Evolutionary conservation across 164 flowering plant species (phyloP), one percentile per base, ranked within the genome.

Genomic region (Pachysandra terminalis): DNA sequence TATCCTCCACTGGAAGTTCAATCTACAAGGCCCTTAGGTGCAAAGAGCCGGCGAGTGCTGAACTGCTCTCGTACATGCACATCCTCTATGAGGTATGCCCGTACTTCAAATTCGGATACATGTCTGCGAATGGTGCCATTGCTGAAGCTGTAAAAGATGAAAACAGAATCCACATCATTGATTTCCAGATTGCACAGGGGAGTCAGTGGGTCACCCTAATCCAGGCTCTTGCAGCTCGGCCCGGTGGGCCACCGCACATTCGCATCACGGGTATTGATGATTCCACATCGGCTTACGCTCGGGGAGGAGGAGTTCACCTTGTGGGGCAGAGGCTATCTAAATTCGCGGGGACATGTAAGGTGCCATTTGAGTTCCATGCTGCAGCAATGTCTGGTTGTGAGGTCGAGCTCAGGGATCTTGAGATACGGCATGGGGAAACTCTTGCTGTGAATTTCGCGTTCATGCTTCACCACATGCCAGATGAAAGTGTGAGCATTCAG

Each of bases 91-190:
- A 90, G 75, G 72, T 75, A 55, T 90, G 96, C 75, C 96, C 96
- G 8, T 88, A 87, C 68, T 90, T 88, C 83, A 90, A 90, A 73
- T 90, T 90, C 64, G 96, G 87, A 0, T 87, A 85, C 53, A 66
- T 88, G 84, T 88, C 96, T 5, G 93, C 93, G 28, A 90, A 90
- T 73, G 93, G 93, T 40, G 96, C 91, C 19, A 88, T 90, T 55
- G 92, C 87, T 23, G 96, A 90, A 64, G 96, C 93, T 22, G 61
- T 88, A 80, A 88, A 82, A 68, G 82, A 80, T 67, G 96, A 90
- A 74, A 76, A 68, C 56, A 65, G 67, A 27, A 71, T 90, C 59
- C 96, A 90, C 74, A 90, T 90, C 58, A 84, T 90, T 73, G 96
- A 90, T 75, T 88, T 90, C 74, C 91, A 85, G 75, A 86, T 90